Conservation (phyloP, 345 rosid species). For the Citrus sp. region DNA sequence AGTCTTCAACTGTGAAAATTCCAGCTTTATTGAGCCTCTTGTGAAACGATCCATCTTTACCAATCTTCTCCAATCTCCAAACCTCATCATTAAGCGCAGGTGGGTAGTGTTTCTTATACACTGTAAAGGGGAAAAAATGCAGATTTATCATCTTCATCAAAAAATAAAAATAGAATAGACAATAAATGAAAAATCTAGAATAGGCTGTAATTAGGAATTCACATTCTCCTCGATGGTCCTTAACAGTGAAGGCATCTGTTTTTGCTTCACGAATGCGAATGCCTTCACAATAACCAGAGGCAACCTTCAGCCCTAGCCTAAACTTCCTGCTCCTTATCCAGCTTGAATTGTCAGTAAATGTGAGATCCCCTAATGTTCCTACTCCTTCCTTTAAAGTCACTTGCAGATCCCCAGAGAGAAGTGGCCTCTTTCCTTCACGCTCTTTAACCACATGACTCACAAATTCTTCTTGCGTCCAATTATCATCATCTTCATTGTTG, state of each 20-base stretch:
- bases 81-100: conserved; percentile 87
- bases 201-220: conserved; percentile 23
- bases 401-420: conserved; percentile 84
- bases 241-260: conserved; percentile 94
- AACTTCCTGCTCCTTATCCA: conserved; percentile 98
- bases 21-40: conserved; percentile 90
- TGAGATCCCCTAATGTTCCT: conserved; percentile 92
- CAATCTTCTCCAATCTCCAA: conserved; percentile 97
- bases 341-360: conserved; percentile 93
- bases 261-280: conserved; percentile 88
- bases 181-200: not conserved
- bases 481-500: conserved; percentile 74
- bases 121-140: conserved; percentile 32
- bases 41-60: conserved; percentile 96
- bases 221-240: conserved; percentile 99
- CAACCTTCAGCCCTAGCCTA: conserved; percentile 81
- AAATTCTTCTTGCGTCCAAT: conserved; percentile 83
- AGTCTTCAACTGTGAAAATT: conserved; percentile 79
- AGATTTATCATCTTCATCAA: conserved; percentile 4
- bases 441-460: conserved; percentile 88
- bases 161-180: not conserved
- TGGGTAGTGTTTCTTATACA: conserved; percentile 97
- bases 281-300: conserved; percentile 65
- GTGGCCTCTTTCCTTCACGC: conserved; percentile 93
- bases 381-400: conserved; percentile 85